Conservation (phyloP, 2,329 filamentous ascomycete species). For the Neofusicoccum sp. region DNA sequence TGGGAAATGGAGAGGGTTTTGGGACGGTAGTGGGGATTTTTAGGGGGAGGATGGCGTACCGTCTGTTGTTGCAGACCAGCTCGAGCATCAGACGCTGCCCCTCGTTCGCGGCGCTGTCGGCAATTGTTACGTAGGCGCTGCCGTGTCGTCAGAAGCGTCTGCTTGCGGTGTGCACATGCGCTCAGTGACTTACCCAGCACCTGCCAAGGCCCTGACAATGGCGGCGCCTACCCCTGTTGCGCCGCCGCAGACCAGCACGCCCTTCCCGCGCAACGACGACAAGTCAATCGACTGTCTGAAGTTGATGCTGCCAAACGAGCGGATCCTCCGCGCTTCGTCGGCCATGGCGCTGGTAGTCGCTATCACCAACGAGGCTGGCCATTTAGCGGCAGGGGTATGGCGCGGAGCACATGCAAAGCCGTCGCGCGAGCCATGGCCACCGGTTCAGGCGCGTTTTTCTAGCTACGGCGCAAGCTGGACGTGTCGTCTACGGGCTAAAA, state of each 20-base stretch:
- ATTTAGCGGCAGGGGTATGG: background rate
- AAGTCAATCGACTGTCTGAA: background rate
- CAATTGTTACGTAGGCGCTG: constrained; percentile 33
- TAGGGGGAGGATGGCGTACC: constrained; percentile 14
- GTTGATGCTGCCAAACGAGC: background rate
- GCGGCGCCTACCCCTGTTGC: constrained; percentile 31
- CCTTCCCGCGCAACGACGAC: constrained; percentile 26
- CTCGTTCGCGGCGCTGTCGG: constrained; percentile 27
- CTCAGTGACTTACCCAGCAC: constrained; percentile 26
- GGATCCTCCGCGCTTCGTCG: background rate
- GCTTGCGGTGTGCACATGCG: background rate
- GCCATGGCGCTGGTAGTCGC: background rate
- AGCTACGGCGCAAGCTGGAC: background rate
- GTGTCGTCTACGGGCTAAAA: background rate
- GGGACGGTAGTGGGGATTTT: background rate
- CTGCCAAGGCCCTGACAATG: constrained; percentile 28
- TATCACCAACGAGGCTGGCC: background rate
- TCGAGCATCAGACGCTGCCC: constrained; percentile 22
- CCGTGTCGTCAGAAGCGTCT: background rate
- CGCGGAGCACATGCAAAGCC: no score
- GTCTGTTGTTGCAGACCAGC: constrained; percentile 23
- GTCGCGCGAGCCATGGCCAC: no score
- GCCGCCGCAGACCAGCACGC: constrained; percentile 34
- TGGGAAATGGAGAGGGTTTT: background rate
- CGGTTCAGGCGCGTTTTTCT: background rate